A percentile compares a stretch with the other conserved stretches of the same genome.
Conservation (phyloP, 2,329 filamentous ascomycete species). For the Fusarium succisae region DNA sequence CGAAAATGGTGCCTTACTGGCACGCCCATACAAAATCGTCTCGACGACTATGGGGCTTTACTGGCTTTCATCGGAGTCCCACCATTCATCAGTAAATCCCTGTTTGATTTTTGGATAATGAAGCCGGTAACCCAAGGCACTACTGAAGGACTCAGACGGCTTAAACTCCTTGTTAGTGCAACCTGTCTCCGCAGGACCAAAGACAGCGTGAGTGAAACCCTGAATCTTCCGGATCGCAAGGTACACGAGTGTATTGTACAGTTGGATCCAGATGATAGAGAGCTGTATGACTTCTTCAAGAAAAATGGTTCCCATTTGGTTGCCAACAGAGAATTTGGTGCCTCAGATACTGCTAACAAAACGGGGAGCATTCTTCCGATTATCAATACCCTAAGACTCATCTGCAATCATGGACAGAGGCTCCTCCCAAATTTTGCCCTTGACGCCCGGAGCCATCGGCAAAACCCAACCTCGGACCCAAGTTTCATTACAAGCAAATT, state of each 20-base stretch:
- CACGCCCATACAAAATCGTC: neutral
- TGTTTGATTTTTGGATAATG: neutral
- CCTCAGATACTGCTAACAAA: neutral
- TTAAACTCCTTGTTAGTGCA: neutral
- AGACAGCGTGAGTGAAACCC: neutral
- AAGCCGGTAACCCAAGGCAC: rapidly evolving
- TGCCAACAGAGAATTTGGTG: neutral
- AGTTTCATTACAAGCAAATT: neutral
- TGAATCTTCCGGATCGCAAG: neutral
- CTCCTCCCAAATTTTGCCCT: neutral
- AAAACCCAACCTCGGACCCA: rapidly evolving
- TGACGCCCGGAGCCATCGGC: neutral
- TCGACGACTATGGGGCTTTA: neutral
- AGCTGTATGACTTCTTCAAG: neutral
- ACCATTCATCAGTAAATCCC: neutral
- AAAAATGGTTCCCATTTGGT: neutral
- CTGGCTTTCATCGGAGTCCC: neutral
- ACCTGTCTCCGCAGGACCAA: neutral
- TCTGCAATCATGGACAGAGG: neutral
- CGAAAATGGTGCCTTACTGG: neutral
- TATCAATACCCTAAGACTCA: neutral
- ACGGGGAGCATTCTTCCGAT: neutral
- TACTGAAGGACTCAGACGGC: neutral
- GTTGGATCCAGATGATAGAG: neutral
- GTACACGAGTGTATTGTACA: neutral